phyloP scores from a whole-genome alignment of 257 asterid genomes.

The Marsdenia floribunda region DNA sequence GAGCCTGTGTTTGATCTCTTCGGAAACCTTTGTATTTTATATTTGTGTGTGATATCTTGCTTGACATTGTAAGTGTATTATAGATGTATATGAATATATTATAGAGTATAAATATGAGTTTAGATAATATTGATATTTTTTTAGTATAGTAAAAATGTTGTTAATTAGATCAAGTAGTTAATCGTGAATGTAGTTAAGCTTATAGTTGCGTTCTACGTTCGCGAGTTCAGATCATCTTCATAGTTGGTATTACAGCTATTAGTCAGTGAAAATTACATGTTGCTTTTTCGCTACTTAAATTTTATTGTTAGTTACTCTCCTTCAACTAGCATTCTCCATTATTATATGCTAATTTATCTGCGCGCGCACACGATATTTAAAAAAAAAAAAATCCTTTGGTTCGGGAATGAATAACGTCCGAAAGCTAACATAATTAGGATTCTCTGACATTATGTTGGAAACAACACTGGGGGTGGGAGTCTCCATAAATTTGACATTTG shows the following conservation, averaged over 20 bases:
- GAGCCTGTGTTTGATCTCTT: background rate
- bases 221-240: no score
- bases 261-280: no score
- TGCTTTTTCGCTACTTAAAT: background rate
- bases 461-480: background rate
- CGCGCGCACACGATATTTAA: background rate
- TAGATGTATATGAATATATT: no score
- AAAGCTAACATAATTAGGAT: background rate
- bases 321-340: background rate
- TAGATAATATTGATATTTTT: no score
- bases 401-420: background rate
- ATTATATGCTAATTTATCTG: no score
- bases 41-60: background rate
- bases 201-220: no score
- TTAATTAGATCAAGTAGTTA: no score
- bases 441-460: background rate
- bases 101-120: no score
- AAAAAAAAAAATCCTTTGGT: background rate
- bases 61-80: no score
- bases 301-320: background rate
- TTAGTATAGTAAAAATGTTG: no score
- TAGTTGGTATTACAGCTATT: no score
- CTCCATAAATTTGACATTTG: background rate
- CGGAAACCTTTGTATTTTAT: background rate
- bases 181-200: no score